Percentiles rank a stretch among this genome's conserved stretches.
Evolutionary conservation across 2,329 filamentous ascomycete genomes (phyloP).

Genomic region (Rugonectria rugulosa): DNA sequence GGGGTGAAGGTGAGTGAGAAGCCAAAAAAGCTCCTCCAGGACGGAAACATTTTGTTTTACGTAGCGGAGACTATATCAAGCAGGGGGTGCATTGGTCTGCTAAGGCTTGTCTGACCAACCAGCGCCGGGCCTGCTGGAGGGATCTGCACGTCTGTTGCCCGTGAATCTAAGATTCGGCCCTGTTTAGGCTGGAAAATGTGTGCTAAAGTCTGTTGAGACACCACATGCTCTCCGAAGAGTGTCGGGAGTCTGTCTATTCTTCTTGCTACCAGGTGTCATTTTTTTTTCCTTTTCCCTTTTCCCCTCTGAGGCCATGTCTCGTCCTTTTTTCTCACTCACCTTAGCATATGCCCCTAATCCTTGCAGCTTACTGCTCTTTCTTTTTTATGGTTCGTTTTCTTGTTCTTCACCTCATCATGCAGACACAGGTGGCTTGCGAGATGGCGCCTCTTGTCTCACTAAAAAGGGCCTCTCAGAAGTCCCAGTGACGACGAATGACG

Average conservation of each 20-base stretch:
- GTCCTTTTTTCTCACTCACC: neutral
- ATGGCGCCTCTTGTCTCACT: neutral
- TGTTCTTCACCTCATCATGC: neutral
- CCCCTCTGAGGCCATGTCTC: too few relatives aligned
- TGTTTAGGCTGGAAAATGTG: slow-evolving; percentile 6
- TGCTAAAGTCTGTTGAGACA: slow-evolving; percentile 10
- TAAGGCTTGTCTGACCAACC: too few relatives aligned
- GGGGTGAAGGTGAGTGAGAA: neutral
- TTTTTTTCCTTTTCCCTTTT: neutral
- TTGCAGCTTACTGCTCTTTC: neutral
- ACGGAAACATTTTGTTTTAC: neutral
- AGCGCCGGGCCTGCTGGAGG: neutral
- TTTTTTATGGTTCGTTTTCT: neutral
- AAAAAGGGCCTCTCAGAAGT: too few relatives aligned
- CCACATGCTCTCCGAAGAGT: neutral
- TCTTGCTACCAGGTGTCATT: neutral
- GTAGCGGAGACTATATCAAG: slow-evolving; percentile 4
- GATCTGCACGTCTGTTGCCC: slow-evolving; percentile 1
- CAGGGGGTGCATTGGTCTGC: too few relatives aligned
- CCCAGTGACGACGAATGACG: neutral
- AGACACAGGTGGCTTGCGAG: neutral
- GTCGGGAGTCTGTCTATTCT: neutral
- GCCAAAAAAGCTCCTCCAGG: neutral
- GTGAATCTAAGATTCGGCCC: slow-evolving; percentile 3
- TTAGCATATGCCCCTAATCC: neutral